Base-by-base conservation (phyloP, 2,329 filamentous ascomycete species). In the Fusarium kyushuense region DNA sequence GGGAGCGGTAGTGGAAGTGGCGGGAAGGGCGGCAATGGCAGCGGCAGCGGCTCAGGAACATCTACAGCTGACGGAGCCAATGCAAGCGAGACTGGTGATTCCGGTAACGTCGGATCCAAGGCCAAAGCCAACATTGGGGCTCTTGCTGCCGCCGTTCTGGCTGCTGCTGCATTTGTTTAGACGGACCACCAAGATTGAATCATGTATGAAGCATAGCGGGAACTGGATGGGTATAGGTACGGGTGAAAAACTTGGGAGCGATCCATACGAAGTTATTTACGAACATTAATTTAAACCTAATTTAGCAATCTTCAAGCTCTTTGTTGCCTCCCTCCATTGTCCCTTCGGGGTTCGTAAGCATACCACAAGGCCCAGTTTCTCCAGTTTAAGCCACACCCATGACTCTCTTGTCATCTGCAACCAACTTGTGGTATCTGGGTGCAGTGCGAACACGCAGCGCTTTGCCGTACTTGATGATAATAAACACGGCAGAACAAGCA, bases 381-480 rank as follows among this genome's bases (percentile, higher is more conserved):
- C 2, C 35, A 38, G 19, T 4, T 6, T 38, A 38, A 29, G 25
- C 21, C 7, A 64, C 32, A 6, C 53, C 58, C 12, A 30, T 32
- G 2, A 45, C 53, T n/a, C 41, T 35, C 25, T 58, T 66, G 14
- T 69, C 65, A 5, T 40, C 41, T 16, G 43, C 36, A 0, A 69
- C 70, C n/a, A 74, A 32, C 23, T 64, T 48, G 30, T 45, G 47
- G 19, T 70, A 73, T 16, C 63, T 63, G 2, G 32, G 9, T 2
- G 69, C 61, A 17, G 63, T 73, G 29, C 52, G 62, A 12, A 59
- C 46, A 5, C 76, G 67, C 10, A 77, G 51, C 4, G 23, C 36
- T 65, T 78, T 78, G 2, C 85, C 85, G 59, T 77, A 86, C 66
- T 78, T 83, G 13, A 86, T 79, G 68, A 87, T 81, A 2, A 81